Evolutionary conservation across 2,329 filamentous ascomycete species (phyloP).

Genomic region (Exutisphaerella laricina): DNA sequence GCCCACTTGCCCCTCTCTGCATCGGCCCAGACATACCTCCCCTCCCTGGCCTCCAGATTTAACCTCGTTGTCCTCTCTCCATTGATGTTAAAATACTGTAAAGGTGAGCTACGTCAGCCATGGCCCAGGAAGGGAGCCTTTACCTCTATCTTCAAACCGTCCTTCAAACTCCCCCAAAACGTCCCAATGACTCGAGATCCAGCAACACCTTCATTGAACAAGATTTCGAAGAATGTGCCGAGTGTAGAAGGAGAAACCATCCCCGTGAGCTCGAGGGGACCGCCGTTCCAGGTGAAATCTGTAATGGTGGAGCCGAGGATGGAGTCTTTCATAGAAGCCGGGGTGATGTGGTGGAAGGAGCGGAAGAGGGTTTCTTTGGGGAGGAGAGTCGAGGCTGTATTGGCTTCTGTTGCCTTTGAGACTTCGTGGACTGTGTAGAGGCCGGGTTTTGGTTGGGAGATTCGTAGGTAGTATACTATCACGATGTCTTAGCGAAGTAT

Average conservation of each 20-base stretch:
- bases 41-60: slow-evolving; percentile 1
- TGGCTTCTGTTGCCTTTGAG: background rate
- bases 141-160: background rate
- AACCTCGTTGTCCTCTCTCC: background rate
- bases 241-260: background rate
- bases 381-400: background rate
- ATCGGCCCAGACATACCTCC: slow-evolving; percentile 6
- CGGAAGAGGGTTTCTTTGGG: background rate
- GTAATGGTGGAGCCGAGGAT: background rate
- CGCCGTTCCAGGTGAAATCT: slow-evolving; percentile 3
- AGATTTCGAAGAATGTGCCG: background rate
- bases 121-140: no score
- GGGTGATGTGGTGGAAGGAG: background rate
- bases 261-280: slow-evolving; percentile 3
- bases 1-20: slow-evolving; percentile 3
- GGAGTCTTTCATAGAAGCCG: background rate
- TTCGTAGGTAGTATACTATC: slow-evolving; percentile 1
- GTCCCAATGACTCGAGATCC: background rate
- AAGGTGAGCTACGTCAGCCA: no score
- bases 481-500: background rate
- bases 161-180: slow-evolving; percentile 1
- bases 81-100: background rate
- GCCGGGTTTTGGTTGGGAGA: background rate
- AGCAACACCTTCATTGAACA: slow-evolving; percentile 5
- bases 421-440: slow-evolving; percentile 3